These are phyloP conservation scores for Leccinum uliginosum DNA, from an alignment of 768 basidiomycete species.

Conservation along the genomic window DNA sequence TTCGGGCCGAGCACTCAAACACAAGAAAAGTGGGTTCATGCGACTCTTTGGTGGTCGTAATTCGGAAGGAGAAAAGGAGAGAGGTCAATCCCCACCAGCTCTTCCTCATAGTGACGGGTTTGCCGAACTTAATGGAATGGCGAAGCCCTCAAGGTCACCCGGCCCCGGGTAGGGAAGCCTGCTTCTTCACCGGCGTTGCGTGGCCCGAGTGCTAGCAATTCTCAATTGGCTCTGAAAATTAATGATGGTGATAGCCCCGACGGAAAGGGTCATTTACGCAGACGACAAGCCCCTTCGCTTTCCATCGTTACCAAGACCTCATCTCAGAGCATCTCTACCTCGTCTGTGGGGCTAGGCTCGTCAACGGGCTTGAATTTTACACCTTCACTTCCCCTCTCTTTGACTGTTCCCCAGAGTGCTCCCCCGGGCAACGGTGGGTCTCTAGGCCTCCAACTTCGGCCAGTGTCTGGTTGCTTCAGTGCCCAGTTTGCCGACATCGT, in stretches of 20 bases:
- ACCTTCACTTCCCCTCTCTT: conserved; percentile 9
- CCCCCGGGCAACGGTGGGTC: conserved; percentile 63
- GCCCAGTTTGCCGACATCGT: conserved; percentile 55
- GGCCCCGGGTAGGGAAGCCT: conserved; percentile 39
- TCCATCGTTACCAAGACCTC: conserved; percentile 27
- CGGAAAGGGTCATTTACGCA: conserved; percentile 24
- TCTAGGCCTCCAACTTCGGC: conserved; percentile 63
- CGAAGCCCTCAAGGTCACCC: conserved; percentile 28
- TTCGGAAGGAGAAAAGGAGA: conserved; percentile 32
- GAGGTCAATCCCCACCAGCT: conserved; percentile 49
- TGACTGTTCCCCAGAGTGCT: conserved; percentile 50
- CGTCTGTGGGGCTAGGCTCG: conserved; percentile 9
- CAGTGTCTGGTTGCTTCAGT: conserved; percentile 74
- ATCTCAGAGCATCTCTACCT: conserved; percentile 11
- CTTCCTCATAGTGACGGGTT: conserved; percentile 43
- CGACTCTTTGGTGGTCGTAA: conserved; percentile 59
- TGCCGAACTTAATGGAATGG: conserved; percentile 27
- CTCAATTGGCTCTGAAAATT: conserved; percentile 14
- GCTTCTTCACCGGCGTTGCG: conserved; percentile 35
- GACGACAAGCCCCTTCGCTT: conserved; percentile 27
- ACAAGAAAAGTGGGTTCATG: conserved; percentile 82
- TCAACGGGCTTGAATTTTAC: conserved; percentile 11
- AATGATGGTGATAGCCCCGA: conserved; percentile 11
- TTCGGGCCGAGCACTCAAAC: conserved; percentile 51
- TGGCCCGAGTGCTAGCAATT: conserved; percentile 16